Evolutionary conservation across 2,329 filamentous ascomycete species (phyloP).

Genomic region (Pestalotiopsis sp.): DNA sequence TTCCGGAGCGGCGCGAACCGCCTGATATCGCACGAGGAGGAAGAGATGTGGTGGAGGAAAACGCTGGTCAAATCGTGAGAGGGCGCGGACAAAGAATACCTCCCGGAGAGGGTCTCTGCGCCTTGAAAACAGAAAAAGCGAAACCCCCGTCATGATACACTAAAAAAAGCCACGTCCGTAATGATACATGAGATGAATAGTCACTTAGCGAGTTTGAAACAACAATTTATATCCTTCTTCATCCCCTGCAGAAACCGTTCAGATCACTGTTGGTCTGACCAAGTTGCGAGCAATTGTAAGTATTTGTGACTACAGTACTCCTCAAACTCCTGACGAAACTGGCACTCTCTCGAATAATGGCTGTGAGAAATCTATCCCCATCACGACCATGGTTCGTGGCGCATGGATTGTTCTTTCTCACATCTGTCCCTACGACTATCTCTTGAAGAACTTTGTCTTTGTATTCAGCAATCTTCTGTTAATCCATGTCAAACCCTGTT

Average conservation of each 20-base stretch:
- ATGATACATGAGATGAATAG: neutral
- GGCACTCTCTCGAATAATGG: too few relatives aligned
- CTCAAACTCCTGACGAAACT: too few relatives aligned
- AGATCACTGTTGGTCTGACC: neutral
- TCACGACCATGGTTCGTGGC: too few relatives aligned
- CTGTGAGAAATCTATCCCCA: too few relatives aligned
- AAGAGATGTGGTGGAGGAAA: constrained; percentile 50
- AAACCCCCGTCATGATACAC: neutral
- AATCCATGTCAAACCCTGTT: too few relatives aligned
- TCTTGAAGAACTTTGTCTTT: too few relatives aligned
- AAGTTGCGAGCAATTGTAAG: too few relatives aligned
- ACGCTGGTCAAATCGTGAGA: constrained; percentile 21
- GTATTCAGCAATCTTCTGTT: too few relatives aligned
- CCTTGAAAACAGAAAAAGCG: neutral
- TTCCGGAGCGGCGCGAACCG: constrained; percentile 44
- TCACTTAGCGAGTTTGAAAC: neutral
- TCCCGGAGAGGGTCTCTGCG: neutral
- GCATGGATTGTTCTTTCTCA: too few relatives aligned
- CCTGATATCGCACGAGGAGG: constrained; percentile 42
- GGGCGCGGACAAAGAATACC: neutral
- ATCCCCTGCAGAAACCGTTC: neutral
- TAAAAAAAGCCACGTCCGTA: neutral
- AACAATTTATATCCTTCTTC: neutral
- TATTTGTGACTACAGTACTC: too few relatives aligned
- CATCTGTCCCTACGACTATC: too few relatives aligned